Conservation (phyloP, 148 eudicot genomes). For the Rheum nobile region DNA sequence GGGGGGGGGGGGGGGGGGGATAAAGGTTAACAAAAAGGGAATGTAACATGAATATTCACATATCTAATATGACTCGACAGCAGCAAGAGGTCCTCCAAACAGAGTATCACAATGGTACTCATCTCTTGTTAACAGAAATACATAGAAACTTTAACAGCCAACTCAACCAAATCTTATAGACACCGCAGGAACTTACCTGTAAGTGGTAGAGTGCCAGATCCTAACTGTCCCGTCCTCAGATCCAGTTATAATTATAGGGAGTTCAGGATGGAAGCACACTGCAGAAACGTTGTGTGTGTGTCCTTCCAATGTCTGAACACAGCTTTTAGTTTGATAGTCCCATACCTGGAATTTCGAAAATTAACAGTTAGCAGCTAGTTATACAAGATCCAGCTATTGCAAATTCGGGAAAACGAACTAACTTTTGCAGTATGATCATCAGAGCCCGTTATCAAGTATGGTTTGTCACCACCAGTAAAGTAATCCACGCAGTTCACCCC, state of each 20-base stretch:
- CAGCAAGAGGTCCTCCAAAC: background rate
- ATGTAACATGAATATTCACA: background rate
- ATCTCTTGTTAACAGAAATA: background rate
- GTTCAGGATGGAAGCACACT: constrained; percentile 59
- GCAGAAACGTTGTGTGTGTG: constrained; percentile 74
- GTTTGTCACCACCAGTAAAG: constrained; percentile 59
- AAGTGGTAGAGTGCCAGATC: constrained; percentile 62
- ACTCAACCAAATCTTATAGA: constrained; percentile 1
- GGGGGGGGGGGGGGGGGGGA: too few relatives aligned
- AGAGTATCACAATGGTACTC: background rate
- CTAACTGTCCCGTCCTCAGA: constrained; percentile 75
- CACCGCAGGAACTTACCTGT: constrained; percentile 27
- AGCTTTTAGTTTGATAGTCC: constrained; percentile 61
- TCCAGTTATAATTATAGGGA: constrained; percentile 60
- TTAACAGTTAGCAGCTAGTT: background rate
- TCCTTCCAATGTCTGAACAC: constrained; percentile 73
- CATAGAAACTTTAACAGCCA: background rate
- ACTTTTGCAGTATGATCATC: constrained; percentile 84
- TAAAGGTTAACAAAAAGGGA: too few relatives aligned
- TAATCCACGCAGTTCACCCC: constrained; percentile 79
- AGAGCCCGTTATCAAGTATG: constrained; percentile 60
- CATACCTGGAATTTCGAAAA: constrained; percentile 39
- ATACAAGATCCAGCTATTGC: background rate
- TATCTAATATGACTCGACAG: background rate
- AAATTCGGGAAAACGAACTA: background rate